Evolutionary conservation across 768 basidiomycete species (phyloP), one percentile per base, ranked within the genome.

Genomic region (Boletus barrowsii): DNA sequence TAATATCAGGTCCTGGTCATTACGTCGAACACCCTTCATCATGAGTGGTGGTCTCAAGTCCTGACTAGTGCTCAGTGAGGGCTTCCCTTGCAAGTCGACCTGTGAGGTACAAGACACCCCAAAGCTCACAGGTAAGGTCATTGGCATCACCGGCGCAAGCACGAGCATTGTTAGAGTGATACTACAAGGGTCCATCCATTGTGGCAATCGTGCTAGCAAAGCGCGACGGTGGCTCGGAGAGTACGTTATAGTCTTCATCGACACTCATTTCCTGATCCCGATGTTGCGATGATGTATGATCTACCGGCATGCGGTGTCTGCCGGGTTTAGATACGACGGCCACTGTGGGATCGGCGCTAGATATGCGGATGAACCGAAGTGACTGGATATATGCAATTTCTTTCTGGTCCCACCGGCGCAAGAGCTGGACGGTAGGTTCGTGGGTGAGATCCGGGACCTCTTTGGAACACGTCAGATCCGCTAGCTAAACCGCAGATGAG

Each of bases 391-490:
- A 93, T 5, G 86, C 81, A 5, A 82, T 72, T 61, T 90, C 88
- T 55, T 80, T 83, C 59, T 88, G 84, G 62, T 92, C 88, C 91
- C 91, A 93, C 54, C 73, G 72, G 39, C 87, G 80, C 67, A 91
- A 90, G 4, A 92, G 73, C 29, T 79, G 78, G 37, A 89, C 85
- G 15, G 81, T 93, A 10, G 76, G 68, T n/a, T 74, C 68, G 58
- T 93, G 83, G 0, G 89, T 92, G 26, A 93, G 76, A 69, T 93
- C 91, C 8, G 83, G 80, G 33, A 93, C 77, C 74, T 93, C 91
- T 93, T 36, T 47, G 15, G 3, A 65, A 45, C 44, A 53, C 39
- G 35, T 49, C 35, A 51, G 45, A 4, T 7, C 2, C 1, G 18
- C 4, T 22, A 11, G 10, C 7, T 14, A 15, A 14, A 37, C 53